These are phyloP conservation scores for Colletotrichum incanum DNA, from an alignment of 2,329 filamentous ascomycete species.

Conservation along the genomic window DNA sequence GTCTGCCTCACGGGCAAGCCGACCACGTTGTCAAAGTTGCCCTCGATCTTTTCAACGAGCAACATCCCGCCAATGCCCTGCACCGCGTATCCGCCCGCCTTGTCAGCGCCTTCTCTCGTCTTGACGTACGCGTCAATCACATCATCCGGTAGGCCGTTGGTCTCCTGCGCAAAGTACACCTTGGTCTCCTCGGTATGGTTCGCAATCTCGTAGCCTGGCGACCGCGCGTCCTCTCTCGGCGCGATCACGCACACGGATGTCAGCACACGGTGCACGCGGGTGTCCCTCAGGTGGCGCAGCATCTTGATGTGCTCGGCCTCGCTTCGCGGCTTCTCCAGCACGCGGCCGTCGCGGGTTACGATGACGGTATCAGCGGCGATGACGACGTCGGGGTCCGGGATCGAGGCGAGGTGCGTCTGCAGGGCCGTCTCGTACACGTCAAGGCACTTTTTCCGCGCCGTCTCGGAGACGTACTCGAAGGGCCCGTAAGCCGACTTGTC, in stretches of 20 bases:
- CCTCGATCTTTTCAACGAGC: constrained; percentile 90
- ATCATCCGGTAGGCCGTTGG: constrained; percentile 78
- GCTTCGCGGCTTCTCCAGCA: constrained; percentile 91
- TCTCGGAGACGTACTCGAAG: constrained; percentile 92
- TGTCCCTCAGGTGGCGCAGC: constrained; percentile 86
- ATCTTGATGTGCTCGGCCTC: constrained; percentile 88
- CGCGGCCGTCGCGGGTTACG: constrained; percentile 79
- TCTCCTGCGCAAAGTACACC: constrained; percentile 84
- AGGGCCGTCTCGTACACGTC: constrained; percentile 74
- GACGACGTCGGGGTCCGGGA: constrained; percentile 83
- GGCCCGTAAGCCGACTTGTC: constrained; percentile 82
- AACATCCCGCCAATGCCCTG: constrained; percentile 91
- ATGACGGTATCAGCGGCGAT: constrained; percentile 94
- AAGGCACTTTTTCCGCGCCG: constrained; percentile 86
- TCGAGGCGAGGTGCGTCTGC: constrained; percentile 59
- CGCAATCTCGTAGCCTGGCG: constrained; percentile 89
- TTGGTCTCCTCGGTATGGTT: constrained; percentile 90
- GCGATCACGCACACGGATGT: constrained; percentile 89
- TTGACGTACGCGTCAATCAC: constrained; percentile 84
- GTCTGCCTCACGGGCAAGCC: constrained; percentile 87
- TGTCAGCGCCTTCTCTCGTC: constrained; percentile 94
- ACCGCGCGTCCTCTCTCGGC: constrained; percentile 83
- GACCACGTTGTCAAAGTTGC: constrained; percentile 93
- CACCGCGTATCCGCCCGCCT: constrained; percentile 95
- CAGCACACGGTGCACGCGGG: constrained; percentile 83